These are phyloP conservation scores for Calonectria fujianensis DNA, from an alignment of 2,329 filamentous ascomycete species.

Conservation along the genomic window DNA sequence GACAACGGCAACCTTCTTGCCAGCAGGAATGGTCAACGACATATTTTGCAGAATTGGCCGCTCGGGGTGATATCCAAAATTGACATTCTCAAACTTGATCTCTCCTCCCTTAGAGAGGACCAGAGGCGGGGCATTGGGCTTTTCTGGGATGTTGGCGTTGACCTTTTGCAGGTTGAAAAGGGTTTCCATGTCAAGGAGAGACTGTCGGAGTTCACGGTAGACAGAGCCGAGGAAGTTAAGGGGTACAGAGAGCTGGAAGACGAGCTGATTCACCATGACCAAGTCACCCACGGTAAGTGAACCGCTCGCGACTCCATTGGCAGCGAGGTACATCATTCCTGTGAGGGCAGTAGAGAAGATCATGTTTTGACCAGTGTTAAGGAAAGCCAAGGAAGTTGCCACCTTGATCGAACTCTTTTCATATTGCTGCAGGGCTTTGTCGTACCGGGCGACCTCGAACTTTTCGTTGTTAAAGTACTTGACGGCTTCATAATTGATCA, in stretches of 20 bases:
- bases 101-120: conserved; percentile 85
- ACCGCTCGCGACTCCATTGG: conserved; percentile 89
- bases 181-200: conserved; percentile 97
- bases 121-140: conserved; percentile 83
- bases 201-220: conserved; percentile 96
- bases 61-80: conserved; percentile 92
- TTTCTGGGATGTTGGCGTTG: conserved; percentile 89
- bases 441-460: conserved; percentile 93
- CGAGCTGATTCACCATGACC: conserved; percentile 99
- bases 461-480: conserved; percentile 99
- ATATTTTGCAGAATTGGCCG: conserved; percentile 91
- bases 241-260: conserved; percentile 97
- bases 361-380: conserved; percentile 97
- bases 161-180: conserved; percentile 98
- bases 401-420: conserved; percentile 98
- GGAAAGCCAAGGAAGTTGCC: conserved; percentile 91
- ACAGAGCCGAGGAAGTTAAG: conserved; percentile 99
- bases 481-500: conserved; percentile 99
- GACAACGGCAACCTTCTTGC: conserved; percentile 96
- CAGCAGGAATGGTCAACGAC: conserved; percentile 91
- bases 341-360: conserved; percentile 97
- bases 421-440: conserved; percentile 89
- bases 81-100: conserved; percentile 95
- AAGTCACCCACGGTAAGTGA: conserved; percentile 93
- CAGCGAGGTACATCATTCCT: conserved; percentile 98